Percentiles rank a stretch among this genome's conserved stretches.
These are phyloP conservation scores for Solidago caesia DNA, from an alignment of 129 eudicot species.

Conservation along the genomic window DNA sequence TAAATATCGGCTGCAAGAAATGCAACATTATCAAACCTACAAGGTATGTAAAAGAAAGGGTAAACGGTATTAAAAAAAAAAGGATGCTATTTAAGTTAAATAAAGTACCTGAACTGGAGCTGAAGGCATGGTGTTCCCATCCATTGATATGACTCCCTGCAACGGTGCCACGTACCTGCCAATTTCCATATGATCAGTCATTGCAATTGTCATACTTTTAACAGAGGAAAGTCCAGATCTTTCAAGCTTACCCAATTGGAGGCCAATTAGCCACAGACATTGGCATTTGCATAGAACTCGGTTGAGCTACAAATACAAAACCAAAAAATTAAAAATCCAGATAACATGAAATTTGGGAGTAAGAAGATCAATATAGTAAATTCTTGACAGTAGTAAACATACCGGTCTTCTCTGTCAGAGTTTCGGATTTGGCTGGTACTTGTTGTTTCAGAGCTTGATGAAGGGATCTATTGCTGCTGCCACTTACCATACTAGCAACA, in stretches of 20 bases:
- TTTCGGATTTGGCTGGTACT: slow-evolving; percentile 48
- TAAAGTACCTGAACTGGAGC: slow-evolving; percentile 64
- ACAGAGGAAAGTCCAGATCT: not conserved
- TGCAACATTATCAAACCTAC: not conserved
- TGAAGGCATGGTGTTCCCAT: slow-evolving; percentile 63
- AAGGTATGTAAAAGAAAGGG: not conserved
- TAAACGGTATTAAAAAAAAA: not conserved
- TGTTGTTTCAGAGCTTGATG: slow-evolving; percentile 47
- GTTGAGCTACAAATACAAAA: slow-evolving; percentile 50
- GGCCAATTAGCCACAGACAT: slow-evolving; percentile 90
- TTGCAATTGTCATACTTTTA: not conserved
- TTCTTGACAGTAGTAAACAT: not conserved
- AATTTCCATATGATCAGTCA: slow-evolving; percentile 25
- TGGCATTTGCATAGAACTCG: slow-evolving; percentile 66
- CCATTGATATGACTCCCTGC: slow-evolving; percentile 90
- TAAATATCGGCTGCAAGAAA: slow-evolving; percentile 59
- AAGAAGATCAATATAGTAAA: slow-evolving; percentile 10
- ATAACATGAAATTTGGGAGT: slow-evolving; percentile 1
- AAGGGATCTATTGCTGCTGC: slow-evolving; percentile 38
- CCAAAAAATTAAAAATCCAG: slow-evolving; percentile 1
- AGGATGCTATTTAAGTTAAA: not conserved
- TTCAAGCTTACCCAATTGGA: slow-evolving; percentile 76
- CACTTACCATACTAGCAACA: slow-evolving; percentile 16
- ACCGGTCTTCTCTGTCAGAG: slow-evolving; percentile 59
- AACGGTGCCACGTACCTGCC: slow-evolving; percentile 87